Evolutionary conservation across 2,329 filamentous ascomycete species (phyloP), one percentile per base, ranked within the genome.

Genomic region (Dactylellina haptotyla): DNA sequence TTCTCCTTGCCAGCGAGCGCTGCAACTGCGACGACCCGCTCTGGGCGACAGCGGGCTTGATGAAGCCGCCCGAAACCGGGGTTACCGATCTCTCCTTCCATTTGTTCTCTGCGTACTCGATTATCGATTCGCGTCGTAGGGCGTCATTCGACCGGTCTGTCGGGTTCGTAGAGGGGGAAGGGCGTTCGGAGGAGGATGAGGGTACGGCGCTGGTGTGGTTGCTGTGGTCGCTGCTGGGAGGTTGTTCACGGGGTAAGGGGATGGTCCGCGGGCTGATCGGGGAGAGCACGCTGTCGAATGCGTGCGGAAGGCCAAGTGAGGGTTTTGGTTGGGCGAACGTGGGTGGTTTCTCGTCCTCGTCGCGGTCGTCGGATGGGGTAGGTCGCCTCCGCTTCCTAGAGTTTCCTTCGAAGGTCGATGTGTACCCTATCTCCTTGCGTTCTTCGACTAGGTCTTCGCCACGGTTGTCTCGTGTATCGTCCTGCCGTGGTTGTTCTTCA

Each of bases 371-470:
- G 2, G 30, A 50, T 1, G 69, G 46, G 30, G 50, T 53, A 14
- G 37, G 69, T 20, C 69, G 61, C 28, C 69, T 61, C 41, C 69
- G 69, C 26, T 73, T 73, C 54, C 69, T 54, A 26, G 69, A 66
- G 18, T 73, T 73, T 3, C 61, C 61, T 25, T 62, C 61, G 10
- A 56, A 66, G 5, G 39, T 65, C 39, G 61, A 73, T 14, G 45
- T 61, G 26, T 73, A 73, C 8, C 69, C 69, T 14, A 65, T 3
- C 18, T 66, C 69, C 48, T 50, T 20, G 14, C 69, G 46, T 26
- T 73, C 69, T 18, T 73, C 69, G 25, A 56, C 48, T 5, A 58
- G 14, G 2, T 66, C 56, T 18, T 73, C 69, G 25, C 48, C 48
- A 4, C 58, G 14, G 2, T 66, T 50, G 18, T 73, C 69, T 37